Conservation (phyloP, 2,329 filamentous ascomycete genomes). For the Aureobasidium vineae region DNA sequence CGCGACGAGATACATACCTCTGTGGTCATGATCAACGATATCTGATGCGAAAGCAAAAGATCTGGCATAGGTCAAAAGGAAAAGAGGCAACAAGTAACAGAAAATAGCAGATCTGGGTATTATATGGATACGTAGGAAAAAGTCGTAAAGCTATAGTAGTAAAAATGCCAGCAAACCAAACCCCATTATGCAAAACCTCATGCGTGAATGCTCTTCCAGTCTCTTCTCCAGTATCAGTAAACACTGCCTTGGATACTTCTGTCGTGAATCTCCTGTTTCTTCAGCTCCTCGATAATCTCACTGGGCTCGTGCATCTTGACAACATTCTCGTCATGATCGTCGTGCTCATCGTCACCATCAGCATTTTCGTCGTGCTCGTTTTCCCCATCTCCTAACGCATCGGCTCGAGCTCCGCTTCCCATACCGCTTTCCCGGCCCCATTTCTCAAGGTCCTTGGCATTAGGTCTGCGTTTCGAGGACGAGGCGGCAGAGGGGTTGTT, state of each 20-base stretch:
- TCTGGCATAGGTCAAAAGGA: too few relatives aligned
- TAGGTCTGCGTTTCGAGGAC: constrained; percentile 37
- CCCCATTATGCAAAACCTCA: neutral
- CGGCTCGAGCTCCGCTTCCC: constrained; percentile 46
- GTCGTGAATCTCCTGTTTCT: constrained; percentile 35
- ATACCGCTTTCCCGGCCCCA: constrained; percentile 52
- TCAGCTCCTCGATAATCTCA: constrained; percentile 25
- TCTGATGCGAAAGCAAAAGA: too few relatives aligned
- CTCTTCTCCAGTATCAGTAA: constrained; percentile 30
- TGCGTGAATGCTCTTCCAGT: neutral
- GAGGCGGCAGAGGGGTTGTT: constrained; percentile 43
- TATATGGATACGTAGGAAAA: too few relatives aligned
- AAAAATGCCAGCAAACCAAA: neutral
- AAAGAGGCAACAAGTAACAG: neutral
- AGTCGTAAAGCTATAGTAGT: too few relatives aligned
- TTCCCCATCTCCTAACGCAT: constrained; percentile 48
- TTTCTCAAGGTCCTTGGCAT: constrained; percentile 38
- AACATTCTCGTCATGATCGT: constrained; percentile 3
- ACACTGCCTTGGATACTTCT: constrained; percentile 36
- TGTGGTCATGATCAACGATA: too few relatives aligned
- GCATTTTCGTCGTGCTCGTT: constrained; percentile 31
- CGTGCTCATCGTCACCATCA: constrained; percentile 29
- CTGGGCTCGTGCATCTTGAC: constrained; percentile 14
- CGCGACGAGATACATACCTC: too few relatives aligned
- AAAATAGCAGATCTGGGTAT: too few relatives aligned